Evolutionary conservation across 2,329 filamentous ascomycete genomes (phyloP).

Genomic region (Bimuria novae-zelandiae): DNA sequence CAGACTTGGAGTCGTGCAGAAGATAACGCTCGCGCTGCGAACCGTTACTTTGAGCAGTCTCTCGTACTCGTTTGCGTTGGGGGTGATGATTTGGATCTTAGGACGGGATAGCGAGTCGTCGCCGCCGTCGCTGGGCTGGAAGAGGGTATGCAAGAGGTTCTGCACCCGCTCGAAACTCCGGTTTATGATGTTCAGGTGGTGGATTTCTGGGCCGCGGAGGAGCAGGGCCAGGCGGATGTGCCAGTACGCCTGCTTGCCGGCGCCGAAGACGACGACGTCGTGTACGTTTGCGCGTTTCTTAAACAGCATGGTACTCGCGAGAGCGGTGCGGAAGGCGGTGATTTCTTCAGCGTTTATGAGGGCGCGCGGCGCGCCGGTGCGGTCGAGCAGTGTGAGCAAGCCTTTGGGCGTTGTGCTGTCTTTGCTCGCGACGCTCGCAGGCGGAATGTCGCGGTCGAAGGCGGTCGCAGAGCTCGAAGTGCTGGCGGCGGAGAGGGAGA

Average conservation of each 20-base stretch:
- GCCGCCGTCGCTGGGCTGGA: conserved; percentile 49
- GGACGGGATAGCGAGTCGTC: conserved; percentile 30
- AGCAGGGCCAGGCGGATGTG: conserved; percentile 84
- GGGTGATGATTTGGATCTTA: conserved; percentile 73
- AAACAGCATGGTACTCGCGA: conserved; percentile 66
- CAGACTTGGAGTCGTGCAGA: conserved; percentile 82
- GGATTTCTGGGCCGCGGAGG: conserved; percentile 70
- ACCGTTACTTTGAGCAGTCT: conserved; percentile 73
- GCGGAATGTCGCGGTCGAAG: conserved; percentile 24
- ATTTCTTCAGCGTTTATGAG: conserved; percentile 70
- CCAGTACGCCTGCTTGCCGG: conserved; percentile 92
- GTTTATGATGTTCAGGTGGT: conserved; percentile 82
- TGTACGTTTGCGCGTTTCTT: conserved; percentile 69
- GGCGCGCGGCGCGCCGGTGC: conserved; percentile 61
- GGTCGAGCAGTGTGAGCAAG: conserved; percentile 64
- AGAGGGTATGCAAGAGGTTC: conserved; percentile 59
- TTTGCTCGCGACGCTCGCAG: conserved; percentile 22
- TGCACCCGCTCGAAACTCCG: conserved; percentile 67
- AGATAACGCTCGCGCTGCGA: conserved; percentile 75
- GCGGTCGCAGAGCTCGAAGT: conserved; percentile 28
- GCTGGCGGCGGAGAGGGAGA: conserved; percentile 32
- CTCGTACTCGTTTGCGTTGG: conserved; percentile 69
- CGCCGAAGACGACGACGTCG: conserved; percentile 82
- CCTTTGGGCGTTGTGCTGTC: conserved; percentile 57
- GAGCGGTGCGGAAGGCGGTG: conserved; percentile 70